phyloP scores from a whole-genome alignment of 768 basidiomycete species.

The Ramaria sp. region DNA sequence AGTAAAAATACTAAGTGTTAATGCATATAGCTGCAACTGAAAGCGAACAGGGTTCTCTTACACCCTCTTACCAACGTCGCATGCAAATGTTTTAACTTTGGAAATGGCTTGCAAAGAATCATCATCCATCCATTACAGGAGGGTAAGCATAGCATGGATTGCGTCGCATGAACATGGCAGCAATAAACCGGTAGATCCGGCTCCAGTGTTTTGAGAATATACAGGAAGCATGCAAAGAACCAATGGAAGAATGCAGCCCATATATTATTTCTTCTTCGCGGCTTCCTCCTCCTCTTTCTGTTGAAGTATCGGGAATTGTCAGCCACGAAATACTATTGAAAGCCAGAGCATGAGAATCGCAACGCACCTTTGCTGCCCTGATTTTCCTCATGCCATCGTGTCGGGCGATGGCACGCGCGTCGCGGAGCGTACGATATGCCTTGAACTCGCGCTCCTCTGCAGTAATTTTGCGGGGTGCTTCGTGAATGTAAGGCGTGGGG shows the following conservation, averaged over 20 bases:
- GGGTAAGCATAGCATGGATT: conserved; percentile 6
- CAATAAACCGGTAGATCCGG: conserved; percentile 1
- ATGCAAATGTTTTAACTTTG: no score
- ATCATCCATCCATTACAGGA: background rate
- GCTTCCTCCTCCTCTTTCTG: conserved; percentile 90
- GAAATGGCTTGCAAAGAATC: background rate
- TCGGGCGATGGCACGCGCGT: conserved; percentile 69
- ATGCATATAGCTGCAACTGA: no score
- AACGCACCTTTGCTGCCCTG: conserved; percentile 71
- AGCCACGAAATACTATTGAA: conserved; percentile 1
- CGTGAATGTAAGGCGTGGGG: conserved; percentile 54
- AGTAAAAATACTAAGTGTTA: no score
- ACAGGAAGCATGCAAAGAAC: conserved; percentile 12
- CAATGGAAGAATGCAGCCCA: conserved; percentile 10
- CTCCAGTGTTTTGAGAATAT: conserved; percentile 2
- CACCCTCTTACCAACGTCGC: no score
- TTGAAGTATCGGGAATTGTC: conserved; percentile 12
- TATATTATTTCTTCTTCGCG: conserved; percentile 74
- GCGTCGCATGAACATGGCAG: conserved; percentile 4
- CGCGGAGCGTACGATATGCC: conserved; percentile 83
- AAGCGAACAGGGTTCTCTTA: no score
- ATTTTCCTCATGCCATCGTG: conserved; percentile 83
- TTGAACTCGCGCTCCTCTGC: conserved; percentile 79
- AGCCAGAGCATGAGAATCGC: background rate
- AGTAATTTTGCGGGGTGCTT: conserved; percentile 89